Percentiles rank a stretch among this genome's conserved stretches.
Evolutionary conservation across 345 rosid species (phyloP).

Genomic region (Lagerstroemia speciosa): DNA sequence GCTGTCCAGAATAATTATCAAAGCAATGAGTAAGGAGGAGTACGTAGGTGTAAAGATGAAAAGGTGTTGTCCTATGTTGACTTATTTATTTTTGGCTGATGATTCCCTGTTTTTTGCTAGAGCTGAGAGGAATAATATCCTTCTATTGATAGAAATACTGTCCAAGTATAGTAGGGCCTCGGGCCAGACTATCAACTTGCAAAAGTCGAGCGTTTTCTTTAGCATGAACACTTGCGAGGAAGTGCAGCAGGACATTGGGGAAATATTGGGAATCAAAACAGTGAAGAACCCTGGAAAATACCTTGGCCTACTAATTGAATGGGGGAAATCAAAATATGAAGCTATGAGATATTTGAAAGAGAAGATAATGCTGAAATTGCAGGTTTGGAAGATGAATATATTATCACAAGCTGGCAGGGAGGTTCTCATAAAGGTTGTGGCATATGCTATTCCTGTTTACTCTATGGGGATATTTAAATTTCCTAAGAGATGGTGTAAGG

Average conservation of each 20-base stretch:
- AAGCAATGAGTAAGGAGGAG: neutral
- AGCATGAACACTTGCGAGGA: too few relatives aligned
- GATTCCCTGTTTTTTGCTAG: neutral
- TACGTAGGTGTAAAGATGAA: neutral
- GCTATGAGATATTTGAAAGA: too few relatives aligned
- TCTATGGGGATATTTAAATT: neutral
- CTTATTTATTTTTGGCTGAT: neutral
- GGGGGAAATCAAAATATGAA: too few relatives aligned
- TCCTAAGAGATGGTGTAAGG: neutral
- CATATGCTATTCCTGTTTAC: neutral
- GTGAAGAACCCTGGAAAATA: too few relatives aligned
- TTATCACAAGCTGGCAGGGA: neutral
- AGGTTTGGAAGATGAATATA: too few relatives aligned
- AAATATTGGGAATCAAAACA: too few relatives aligned
- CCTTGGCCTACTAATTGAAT: too few relatives aligned
- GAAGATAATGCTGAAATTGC: too few relatives aligned
- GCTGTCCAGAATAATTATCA: neutral
- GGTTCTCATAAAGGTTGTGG: neutral
- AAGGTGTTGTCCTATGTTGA: neutral
- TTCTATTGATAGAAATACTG: neutral
- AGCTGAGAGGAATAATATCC: neutral
- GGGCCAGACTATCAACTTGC: neutral
- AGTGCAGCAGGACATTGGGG: too few relatives aligned
- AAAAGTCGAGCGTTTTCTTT: too few relatives aligned
- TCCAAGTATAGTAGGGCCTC: neutral